These are phyloP conservation scores for Euphorbia lathyris DNA, from an alignment of 345 rosid species.

Conservation along the genomic window DNA sequence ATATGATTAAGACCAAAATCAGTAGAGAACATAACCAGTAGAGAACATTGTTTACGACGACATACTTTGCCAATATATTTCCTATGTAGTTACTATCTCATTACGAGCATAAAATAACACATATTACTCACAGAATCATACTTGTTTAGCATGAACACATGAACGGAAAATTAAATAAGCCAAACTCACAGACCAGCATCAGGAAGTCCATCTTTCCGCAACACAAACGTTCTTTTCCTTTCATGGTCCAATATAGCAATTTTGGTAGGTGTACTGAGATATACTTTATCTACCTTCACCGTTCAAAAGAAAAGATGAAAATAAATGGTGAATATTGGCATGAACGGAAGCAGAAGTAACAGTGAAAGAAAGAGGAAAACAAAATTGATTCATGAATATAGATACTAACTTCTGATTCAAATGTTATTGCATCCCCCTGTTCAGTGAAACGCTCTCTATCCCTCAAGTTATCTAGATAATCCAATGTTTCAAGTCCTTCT, in stretches of 20 bases:
- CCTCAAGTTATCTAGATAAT: conserved; percentile 54
- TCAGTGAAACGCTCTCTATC: conserved; percentile 54
- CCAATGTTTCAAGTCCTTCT: conserved; percentile 63
- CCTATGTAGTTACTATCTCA: background rate
- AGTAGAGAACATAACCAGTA: too few species aligned
- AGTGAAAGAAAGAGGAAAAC: background rate
- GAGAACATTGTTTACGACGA: background rate
- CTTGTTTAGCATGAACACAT: background rate
- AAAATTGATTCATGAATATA: background rate
- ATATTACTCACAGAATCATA: background rate
- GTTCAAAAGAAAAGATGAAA: background rate
- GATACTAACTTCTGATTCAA: conserved; percentile 55
- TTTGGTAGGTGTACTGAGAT: conserved; percentile 67
- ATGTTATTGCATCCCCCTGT: conserved; percentile 63
- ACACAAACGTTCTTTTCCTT: conserved; percentile 33
- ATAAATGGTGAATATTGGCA: background rate
- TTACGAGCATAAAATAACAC: background rate
- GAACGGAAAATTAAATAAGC: background rate
- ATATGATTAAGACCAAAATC: background rate
- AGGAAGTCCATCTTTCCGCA: conserved; percentile 37
- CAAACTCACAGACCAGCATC: conserved; percentile 25
- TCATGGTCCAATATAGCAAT: conserved; percentile 36
- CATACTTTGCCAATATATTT: background rate
- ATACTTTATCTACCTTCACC: conserved; percentile 65
- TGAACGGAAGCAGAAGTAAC: background rate